Base-by-base conservation (phyloP, 495 filamentous ascomycete genomes). In the Entonaema liquescens region DNA sequence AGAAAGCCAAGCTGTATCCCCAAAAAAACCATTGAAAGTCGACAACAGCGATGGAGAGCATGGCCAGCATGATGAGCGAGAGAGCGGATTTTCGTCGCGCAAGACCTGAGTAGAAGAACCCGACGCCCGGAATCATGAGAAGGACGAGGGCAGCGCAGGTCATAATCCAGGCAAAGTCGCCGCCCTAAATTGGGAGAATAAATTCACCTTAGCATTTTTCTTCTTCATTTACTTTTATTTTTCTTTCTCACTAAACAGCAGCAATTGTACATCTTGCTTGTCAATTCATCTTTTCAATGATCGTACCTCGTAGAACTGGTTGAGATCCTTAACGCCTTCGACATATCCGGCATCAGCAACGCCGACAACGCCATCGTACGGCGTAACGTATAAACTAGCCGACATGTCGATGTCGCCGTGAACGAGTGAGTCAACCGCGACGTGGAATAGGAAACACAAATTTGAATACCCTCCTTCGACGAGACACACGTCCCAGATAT, bases 1-100 rank as follows among this genome's bases (percentile, higher is more conserved):
- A 95, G 82, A 98, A 97, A 44, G 95, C 88, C 55, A 99, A 82
- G 3, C 93, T 97, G 78, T 97, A 98, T 47, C 95, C 95, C 96
- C 95, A 98, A 84, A 99, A 97, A 84, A 98, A 99, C 95, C 95
- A 99, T 77, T 98, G 95, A 83, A 98, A 97, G 28, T 91, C 90
- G 21, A 97, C 88, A 55, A 99, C 90, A 31, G 93, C 94, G 54
- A 90, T 89, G 15, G 94, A 93, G 84, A 95, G 93, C 79, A 98
- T 88, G 68, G 90, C 91, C 8, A 96, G 89, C 96, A 96, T 98
- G 81, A 99, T 93, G 65, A 98, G 86, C 29, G 94, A 97, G 52
- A 99, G 85, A 33, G 95, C 95, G 0, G 93, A 97, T 83, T 99
- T 99, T 77, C 95, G 84, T 57, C 96, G 91, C 7, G 95, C 96